These are phyloP conservation scores for Alternaria sp. DNA, from an alignment of 2,329 filamentous ascomycete genomes.

Conservation along the genomic window DNA sequence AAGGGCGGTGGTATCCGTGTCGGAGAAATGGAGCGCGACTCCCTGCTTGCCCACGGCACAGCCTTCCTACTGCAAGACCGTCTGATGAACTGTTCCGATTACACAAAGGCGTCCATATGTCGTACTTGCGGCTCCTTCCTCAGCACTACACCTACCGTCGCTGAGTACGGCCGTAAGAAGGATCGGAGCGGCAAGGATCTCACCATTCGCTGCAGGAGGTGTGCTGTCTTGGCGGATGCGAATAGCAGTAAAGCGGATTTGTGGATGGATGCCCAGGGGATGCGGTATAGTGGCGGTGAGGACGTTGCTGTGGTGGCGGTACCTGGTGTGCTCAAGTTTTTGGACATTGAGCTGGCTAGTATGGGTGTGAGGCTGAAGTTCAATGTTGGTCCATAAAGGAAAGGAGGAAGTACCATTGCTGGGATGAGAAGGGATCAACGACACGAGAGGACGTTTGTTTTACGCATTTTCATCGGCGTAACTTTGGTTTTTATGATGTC, in stretches of 20 bases:
- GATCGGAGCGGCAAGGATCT: conserved; percentile 67
- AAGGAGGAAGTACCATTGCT: no score
- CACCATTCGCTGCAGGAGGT: conserved; percentile 79
- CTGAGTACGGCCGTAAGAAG: conserved; percentile 63
- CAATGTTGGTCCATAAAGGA: conserved; percentile 64
- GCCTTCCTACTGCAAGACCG: conserved; percentile 95
- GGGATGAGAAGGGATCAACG: not conserved
- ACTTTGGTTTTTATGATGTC: not conserved
- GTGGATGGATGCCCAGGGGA: conserved; percentile 91
- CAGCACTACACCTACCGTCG: conserved; percentile 79
- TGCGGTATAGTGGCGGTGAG: conserved; percentile 84
- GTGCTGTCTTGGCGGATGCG: conserved; percentile 63
- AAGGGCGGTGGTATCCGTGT: conserved; percentile 98
- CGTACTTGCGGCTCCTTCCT: conserved; percentile 88
- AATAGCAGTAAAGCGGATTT: conserved; percentile 67
- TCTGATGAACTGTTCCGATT: conserved; percentile 96
- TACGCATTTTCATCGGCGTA: not conserved
- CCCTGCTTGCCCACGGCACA: conserved; percentile 90
- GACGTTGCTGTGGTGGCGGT: conserved; percentile 91
- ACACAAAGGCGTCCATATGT: conserved; percentile 88
- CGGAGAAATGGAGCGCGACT: conserved; percentile 98
- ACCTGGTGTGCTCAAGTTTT: conserved; percentile 87
- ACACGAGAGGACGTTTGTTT: not conserved
- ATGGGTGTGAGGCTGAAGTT: conserved; percentile 98
- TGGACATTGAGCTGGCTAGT: conserved; percentile 92